Base-by-base conservation (phyloP, 768 basidiomycete genomes). In the Holtermanniella nyarrowii region DNA sequence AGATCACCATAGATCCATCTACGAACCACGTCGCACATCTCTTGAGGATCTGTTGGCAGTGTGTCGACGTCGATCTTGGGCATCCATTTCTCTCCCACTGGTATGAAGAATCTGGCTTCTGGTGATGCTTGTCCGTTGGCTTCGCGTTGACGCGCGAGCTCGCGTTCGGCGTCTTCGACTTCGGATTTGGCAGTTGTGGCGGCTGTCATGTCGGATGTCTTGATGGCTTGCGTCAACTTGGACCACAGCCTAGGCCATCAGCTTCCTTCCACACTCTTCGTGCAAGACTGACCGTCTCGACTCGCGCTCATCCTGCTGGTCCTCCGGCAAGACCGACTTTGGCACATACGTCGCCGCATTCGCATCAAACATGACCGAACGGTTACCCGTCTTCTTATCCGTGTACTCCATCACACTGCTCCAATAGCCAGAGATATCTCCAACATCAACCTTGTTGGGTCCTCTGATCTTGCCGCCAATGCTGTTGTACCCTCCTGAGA, bases 401-500 rank as follows among this genome's bases (percentile, higher is more conserved):
- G 82, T 85, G 69, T 84, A 84, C 55, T 91, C 88, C 83, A 99
- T 91, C 23, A 80, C 68, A 58, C 85, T 81, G 68, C 82, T 87
- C 95, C 95, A 99, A 68, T 84, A 79, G 24, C 95, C 95, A 13
- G 79, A 79, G 31, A 99, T 73, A 66, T 96, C 90, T 3, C 91
- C 95, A 13, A 86, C 74, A 11, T 59, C 47, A 2, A 87, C 85
- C 4, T 73, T 73, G 23, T 75, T 73, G 12, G 78, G 76, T 46
- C 76, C 78, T 57, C 83, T 83, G 60, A 96, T 77, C 58, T 82
- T 80, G 10, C 95, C 95, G 4, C 80, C 71, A 53, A 99, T 79
- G 31, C 84, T 82, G 68, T 99, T 97, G 76, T 97, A 93, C 50
- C 86, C 85, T 21, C 95, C 95, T 0, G 89, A 90, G 73, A 96